Conservation (phyloP, 345 rosid genomes). For the Linum trigynum region DNA sequence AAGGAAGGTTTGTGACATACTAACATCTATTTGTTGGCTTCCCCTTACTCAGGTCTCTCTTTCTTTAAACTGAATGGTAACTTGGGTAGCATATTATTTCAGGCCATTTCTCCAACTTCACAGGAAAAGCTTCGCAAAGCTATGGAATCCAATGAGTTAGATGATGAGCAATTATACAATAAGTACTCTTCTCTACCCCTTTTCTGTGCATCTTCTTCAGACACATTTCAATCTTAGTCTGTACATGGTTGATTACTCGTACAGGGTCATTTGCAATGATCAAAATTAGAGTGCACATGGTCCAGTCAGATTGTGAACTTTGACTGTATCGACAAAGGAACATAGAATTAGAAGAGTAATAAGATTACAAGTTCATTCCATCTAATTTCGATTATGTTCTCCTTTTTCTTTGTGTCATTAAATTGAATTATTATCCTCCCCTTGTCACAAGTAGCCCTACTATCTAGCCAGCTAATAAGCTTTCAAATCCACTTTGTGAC, state of each 20-base stretch:
- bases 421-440: too few species aligned
- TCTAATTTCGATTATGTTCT: too few species aligned
- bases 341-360: too few species aligned
- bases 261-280: too few species aligned
- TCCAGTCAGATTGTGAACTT: too few species aligned
- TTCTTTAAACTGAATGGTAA: background rate
- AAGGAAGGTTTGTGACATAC: slow-evolving; percentile 67
- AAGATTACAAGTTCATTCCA: too few species aligned
- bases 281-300: too few species aligned
- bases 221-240: too few species aligned
- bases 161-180: slow-evolving; percentile 38
- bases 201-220: background rate
- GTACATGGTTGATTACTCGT: too few species aligned
- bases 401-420: too few species aligned
- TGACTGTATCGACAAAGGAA: too few species aligned
- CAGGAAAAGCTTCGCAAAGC: slow-evolving; percentile 61
- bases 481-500: background rate
- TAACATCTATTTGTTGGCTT: background rate
- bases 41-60: background rate
- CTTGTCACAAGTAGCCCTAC: too few species aligned
- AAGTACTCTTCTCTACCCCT: slow-evolving; percentile 15
- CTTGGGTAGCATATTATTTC: slow-evolving; percentile 19
- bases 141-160: slow-evolving; percentile 37
- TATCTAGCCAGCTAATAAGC: background rate
- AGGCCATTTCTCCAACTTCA: slow-evolving; percentile 74